Base-by-base conservation (phyloP, 148 eudicot genomes). In the Vaccinium myrtillus region DNA sequence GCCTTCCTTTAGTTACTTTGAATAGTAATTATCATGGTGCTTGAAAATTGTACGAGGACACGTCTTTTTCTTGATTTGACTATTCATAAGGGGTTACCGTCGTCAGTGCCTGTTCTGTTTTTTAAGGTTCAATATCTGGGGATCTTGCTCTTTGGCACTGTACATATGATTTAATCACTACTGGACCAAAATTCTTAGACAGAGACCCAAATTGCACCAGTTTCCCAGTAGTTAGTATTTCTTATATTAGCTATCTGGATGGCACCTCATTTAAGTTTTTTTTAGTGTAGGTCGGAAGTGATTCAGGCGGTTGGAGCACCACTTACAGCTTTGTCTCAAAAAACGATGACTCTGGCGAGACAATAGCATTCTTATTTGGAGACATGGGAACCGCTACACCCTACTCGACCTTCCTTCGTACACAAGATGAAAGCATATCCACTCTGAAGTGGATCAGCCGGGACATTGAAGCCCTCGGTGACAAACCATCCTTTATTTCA, bases 311-410 rank as follows among this genome's bases (percentile, higher is more conserved):
- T 82, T 97, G 99, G 99, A 95, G 97, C 86, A 86, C 63, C 39
- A 90, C 88, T 59, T 89, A 88, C 90, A 97, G 92, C 91, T 95
- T 97, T 79, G 83, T 95, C 55, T 92, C 99, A 10, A 92, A 91
- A 39, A 81, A 93, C 39, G 92, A 85, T 48, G 92, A 95, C 77
- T 91, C 96, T 12, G 91, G 84, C 56, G 93, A 95, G 90, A 94
- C 99, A 3, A 71, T 87, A 67, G 99, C 99, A 79, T 97, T 94
- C 89, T 81, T 95, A 71, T 94, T 92, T 77, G 99, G 99, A 19
- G 99, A 97, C 88, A 95, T 97, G 99, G 99, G 99, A 75, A 94
- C 99, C 73, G 91, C 96, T 23, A 93, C 98, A 46, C 95, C 98
- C 15, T 97, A 95, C 86, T 82, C 81, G 48, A 97, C 99, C 27